Conservation (phyloP, 768 basidiomycete genomes). For the Amanita thiersii region DNA sequence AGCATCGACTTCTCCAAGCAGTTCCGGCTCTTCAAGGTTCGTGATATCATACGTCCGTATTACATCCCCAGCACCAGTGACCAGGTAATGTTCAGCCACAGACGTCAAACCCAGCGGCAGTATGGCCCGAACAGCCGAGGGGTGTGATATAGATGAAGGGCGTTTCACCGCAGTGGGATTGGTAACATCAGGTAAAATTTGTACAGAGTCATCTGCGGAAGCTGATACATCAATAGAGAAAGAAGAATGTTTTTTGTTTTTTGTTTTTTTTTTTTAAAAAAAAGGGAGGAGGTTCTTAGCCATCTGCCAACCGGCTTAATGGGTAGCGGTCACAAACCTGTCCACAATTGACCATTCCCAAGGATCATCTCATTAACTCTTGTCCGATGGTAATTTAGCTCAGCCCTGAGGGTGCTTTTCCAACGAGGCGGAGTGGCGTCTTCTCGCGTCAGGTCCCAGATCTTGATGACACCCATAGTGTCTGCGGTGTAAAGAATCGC, state of each 20-base stretch:
- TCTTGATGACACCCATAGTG: constrained; percentile 84
- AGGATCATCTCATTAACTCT: constrained; percentile 68
- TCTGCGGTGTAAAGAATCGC: constrained; percentile 75
- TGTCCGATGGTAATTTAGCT: constrained; percentile 71
- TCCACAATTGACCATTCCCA: constrained; percentile 78
- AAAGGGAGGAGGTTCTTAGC: too few species aligned
- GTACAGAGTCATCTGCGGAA: constrained; percentile 82
- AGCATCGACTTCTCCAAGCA: constrained; percentile 69
- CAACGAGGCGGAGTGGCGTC: constrained; percentile 32
- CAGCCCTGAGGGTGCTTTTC: constrained; percentile 41
- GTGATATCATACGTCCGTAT: constrained; percentile 79
- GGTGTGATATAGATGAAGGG: constrained; percentile 48
- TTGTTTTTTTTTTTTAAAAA: too few species aligned
- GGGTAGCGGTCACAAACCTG: constrained; percentile 40
- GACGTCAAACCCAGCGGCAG: constrained; percentile 60
- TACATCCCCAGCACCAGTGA: constrained; percentile 81
- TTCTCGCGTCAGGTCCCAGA: constrained; percentile 62
- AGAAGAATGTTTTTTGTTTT: too few species aligned
- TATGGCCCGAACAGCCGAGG: constrained; percentile 61
- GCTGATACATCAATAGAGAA: constrained; percentile 34
- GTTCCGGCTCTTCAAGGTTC: constrained; percentile 53
- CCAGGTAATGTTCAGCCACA: constrained; percentile 61
- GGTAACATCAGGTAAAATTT: constrained; percentile 43
- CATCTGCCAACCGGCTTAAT: neutral
- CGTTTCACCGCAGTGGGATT: constrained; percentile 21